Evolutionary conservation across 768 basidiomycete genomes (phyloP), one percentile per base, ranked within the genome.

Genomic region (Suillus ampliporus): DNA sequence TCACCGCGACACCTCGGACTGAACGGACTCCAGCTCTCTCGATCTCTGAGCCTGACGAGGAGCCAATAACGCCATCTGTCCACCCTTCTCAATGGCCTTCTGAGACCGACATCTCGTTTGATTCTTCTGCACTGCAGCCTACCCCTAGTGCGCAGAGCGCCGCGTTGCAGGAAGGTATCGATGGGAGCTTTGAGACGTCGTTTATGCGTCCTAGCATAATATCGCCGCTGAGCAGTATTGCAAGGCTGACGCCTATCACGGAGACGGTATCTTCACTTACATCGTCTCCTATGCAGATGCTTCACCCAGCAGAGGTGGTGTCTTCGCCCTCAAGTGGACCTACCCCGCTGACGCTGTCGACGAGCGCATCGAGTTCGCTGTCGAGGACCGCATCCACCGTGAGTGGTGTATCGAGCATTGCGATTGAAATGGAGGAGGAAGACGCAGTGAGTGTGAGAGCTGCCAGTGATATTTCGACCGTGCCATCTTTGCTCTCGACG

Each of bases 161-260:
- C 6, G 76, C 78, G 0, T 71, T 92, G 48, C 85, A 83, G 1
- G 91, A 94, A 48, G 83, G 81, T 5, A 71, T 68, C 10, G 92
- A 93, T 65, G 76, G 69, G 0, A 92, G 90, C 0, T 89, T 87
- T 61, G 92, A 93, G 61, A 91, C 91, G 0, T 92, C 91, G 0
- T 81, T 89, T 71, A 77, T 92, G 69, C 79, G 89, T 34, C 89
- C 91, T 0, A 90, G 83, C 63, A 83, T 72, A 44, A 83, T 72
- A 44, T 72, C 79, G 2, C 74, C 78, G 2, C 61, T 74, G 4
- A 74, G 69, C 4, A 77, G 74, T n/a, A 57, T 74, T 0, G 70
- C 70, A 43, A 71, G 73, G 57, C 67, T 78, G 31, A 75, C 78
- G 10, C 78, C 73, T 7, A 64, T 79, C 40, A 72, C 78, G 13